Evolutionary conservation across 1,284 basidiomycete genomes (phyloP), one percentile per base, ranked within the genome.

Genomic region (Cryptococcus hybrid): DNA sequence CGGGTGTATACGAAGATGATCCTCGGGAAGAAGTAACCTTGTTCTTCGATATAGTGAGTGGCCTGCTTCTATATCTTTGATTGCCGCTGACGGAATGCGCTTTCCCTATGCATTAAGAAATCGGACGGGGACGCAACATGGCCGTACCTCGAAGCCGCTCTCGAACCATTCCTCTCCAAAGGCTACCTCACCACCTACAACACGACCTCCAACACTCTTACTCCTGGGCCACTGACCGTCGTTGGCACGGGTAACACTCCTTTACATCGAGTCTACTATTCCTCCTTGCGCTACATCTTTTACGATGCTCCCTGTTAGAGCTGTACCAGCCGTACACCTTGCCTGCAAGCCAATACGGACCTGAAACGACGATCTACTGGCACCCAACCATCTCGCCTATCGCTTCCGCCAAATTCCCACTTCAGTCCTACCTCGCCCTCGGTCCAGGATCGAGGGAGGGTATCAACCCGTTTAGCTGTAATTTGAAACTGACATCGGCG

Each of bases 171-270:
- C 44, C 57, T 56, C 5, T 55, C 59, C n/a, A 60, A 55, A 51
- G 66, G 65, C 3, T 70, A 68, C 47, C 51, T 71, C n/a, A 67
- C 69, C 8, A 59, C 54, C 43, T 71, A 59, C 47, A 52, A 63
- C 51, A 46, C 61, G 6, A 57, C 58, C 0, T 58, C 65, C 37
- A 18, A 40, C 36, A 49, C 62, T n/a, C 52, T 59, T 54, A 44
- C 62, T 36, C 37, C 54, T 13, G 66, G 71, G 13, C 71, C 73
- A 1, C 39, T 76, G n/a, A 69, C 65, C 13, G 63, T 74, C 36
- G 60, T 73, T 44, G 73, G 72, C 6, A 73, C 72, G 0, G 75
- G 75, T 24, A 61, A 67, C 24, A 74, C 72, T 5, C 67, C 69
- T 0, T 40, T 75, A 35, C 37, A 60, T 2, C 47, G 54, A 43